Evolutionary conservation across 2,329 filamentous ascomycete species (phyloP), one percentile per base, ranked within the genome.

Genomic region (Paraconiothyrium sp.): DNA sequence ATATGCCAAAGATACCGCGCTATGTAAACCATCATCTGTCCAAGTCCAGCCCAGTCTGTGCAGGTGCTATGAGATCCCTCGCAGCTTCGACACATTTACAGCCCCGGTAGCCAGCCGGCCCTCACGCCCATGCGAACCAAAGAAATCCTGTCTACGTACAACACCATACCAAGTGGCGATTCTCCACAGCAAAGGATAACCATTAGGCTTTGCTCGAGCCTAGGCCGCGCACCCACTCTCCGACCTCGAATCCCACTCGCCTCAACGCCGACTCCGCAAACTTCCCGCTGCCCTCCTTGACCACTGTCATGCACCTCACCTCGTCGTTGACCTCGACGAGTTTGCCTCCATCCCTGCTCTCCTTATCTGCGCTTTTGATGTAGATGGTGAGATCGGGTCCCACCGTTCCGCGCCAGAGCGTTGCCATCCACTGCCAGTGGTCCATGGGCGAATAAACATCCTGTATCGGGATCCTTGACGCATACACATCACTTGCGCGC

Each of bases 361-460:
- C 75, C 46, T 83, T 43, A 11, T 61, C 60, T 11, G 27, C 35
- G 46, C 54, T 71, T 59, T 72, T 84, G 20, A 91, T 85, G 72
- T 91, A 92, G 32, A 95, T 83, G 1, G 91, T 91, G 49, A 94
- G 81, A 77, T 98, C 94, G 0, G 94, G 89, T 0, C 91, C 92
- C 1, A 94, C 85, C 57, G 92, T 91, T 10, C 93, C 92, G 10
- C 94, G 89, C 94, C 94, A 98, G 24, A 97, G 86, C 47, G 92
- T 94, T 39, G 94, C 94, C 84, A 95, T 93, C 94, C 94, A 98
- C 78, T 96, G 92, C 93, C 94, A 98, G 80, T 98, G 94, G 71
- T 97, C 93, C n/a, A 91, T 85, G 0, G 92, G 89, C 16, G 88
- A 86, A 76, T 96, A 97, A 7, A 85, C 84, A 73, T 97, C 93